Evolutionary conservation across 169 alveolate genomes (phyloP).

Genomic region (Cyclospora cayetanensis): DNA sequence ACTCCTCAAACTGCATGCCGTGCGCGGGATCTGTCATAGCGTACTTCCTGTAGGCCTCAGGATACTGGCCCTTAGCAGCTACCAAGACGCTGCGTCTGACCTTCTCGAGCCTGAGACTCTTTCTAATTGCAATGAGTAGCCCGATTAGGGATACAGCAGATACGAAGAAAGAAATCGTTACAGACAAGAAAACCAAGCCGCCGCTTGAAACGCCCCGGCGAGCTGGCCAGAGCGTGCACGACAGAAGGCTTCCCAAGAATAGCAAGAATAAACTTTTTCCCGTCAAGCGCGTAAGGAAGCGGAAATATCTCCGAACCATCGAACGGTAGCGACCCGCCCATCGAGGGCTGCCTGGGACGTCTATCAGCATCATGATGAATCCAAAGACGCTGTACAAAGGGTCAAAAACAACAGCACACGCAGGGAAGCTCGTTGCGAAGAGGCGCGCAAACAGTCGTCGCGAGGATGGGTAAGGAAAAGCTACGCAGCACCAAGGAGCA

Average conservation of each 20-base stretch:
- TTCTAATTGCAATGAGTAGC: slow-evolving; percentile 86
- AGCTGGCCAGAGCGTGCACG: slow-evolving; percentile 78
- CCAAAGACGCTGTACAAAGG: slow-evolving; percentile 83
- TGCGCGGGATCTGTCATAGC: slow-evolving; percentile 91
- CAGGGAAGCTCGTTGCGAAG: slow-evolving; percentile 6
- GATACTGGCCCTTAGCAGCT: slow-evolving; percentile 86
- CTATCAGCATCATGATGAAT: slow-evolving; percentile 86
- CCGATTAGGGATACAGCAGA: slow-evolving; percentile 87
- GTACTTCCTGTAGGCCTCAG: slow-evolving; percentile 87
- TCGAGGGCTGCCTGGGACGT: slow-evolving; percentile 93
- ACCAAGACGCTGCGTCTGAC: slow-evolving; percentile 83
- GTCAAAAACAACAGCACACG: no score
- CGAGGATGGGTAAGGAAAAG: neutral
- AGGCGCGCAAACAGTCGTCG: neutral
- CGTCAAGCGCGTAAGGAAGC: slow-evolving; percentile 88
- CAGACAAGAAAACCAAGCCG: slow-evolving; percentile 77
- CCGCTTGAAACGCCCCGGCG: slow-evolving; percentile 68
- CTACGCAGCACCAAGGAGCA: neutral
- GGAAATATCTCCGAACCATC: slow-evolving; percentile 83
- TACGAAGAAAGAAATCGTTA: slow-evolving; percentile 78
- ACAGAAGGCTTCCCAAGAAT: slow-evolving; percentile 81
- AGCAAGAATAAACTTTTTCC: slow-evolving; percentile 89
- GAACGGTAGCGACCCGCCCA: slow-evolving; percentile 91
- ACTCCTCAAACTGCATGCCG: slow-evolving; percentile 93
- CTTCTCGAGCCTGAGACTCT: slow-evolving; percentile 88